Conservation (phyloP, 495 filamentous ascomycete genomes). For the Talaromyces adpressus region DNA sequence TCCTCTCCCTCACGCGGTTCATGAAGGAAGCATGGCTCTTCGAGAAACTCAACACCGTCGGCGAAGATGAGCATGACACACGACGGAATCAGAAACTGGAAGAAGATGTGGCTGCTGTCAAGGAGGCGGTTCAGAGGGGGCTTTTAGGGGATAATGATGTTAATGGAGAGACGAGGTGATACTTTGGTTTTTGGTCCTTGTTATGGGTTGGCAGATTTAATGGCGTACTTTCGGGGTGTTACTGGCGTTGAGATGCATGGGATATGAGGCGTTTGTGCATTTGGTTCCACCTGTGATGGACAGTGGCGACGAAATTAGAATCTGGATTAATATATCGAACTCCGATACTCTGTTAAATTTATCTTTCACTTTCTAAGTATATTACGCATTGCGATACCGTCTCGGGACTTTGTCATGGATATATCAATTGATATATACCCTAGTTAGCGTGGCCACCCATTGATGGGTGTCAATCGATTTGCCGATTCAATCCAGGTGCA, state of each 20-base stretch:
- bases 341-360: too few relatives aligned
- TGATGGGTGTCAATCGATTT: too few relatives aligned
- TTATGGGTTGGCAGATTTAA: neutral
- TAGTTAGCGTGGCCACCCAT: too few relatives aligned
- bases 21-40: conserved; percentile 74
- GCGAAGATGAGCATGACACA: conserved; percentile 37
- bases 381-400: too few relatives aligned
- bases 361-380: too few relatives aligned
- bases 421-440: too few relatives aligned
- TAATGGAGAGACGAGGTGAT: neutral
- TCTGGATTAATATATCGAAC: too few relatives aligned
- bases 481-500: too few relatives aligned
- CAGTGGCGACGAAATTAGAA: neutral
- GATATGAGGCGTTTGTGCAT: neutral
- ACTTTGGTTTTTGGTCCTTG: neutral
- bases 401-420: too few relatives aligned
- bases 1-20: conserved; percentile 52
- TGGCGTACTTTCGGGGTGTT: neutral
- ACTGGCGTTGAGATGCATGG: neutral
- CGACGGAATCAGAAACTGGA: conserved; percentile 41
- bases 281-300: neutral
- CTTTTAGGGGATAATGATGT: conserved; percentile 5
- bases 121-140: conserved; percentile 40
- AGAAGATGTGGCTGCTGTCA: conserved; percentile 38
- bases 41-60: conserved; percentile 59